A percentile compares a stretch with the other conserved stretches of the same genome.
These are phyloP conservation scores for Neoboletus brunneissimus DNA, from an alignment of 768 basidiomycete genomes.

Conservation along the genomic window DNA sequence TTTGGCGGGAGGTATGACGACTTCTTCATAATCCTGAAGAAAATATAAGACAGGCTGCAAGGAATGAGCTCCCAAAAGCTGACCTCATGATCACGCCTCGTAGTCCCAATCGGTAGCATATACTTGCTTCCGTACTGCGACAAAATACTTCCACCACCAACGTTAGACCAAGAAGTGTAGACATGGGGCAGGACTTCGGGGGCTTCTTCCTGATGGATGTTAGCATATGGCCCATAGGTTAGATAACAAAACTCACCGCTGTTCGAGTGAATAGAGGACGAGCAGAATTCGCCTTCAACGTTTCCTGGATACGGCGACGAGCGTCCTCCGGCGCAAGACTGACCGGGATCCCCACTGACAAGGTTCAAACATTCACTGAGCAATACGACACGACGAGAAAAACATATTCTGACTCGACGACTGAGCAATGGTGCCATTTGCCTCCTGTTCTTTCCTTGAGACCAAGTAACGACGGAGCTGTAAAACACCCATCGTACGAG, in stretches of 20 bases:
- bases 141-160: conserved; percentile 56
- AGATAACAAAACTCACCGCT: conserved; percentile 40
- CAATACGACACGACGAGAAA: not conserved
- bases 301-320: conserved; percentile 59
- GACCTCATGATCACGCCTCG: conserved; percentile 65
- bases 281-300: conserved; percentile 56
- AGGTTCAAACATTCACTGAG: not conserved
- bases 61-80: conserved; percentile 8
- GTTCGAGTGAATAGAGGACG: conserved; percentile 61
- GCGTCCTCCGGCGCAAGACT: conserved; percentile 46
- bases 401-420: conserved; percentile 6
- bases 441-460: not conserved
- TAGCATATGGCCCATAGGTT: not conserved
- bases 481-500: not conserved
- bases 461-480: conserved; percentile 18
- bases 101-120: conserved; percentile 80
- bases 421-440: not conserved
- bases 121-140: conserved; percentile 77
- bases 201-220: conserved; percentile 43
- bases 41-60: conserved; percentile 4
- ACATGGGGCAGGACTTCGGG: conserved; percentile 81
- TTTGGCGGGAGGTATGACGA: conserved; percentile 81
- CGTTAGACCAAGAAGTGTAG: conserved; percentile 65
- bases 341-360: conserved; percentile 9
- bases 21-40: conserved; percentile 82